Conservation (phyloP, 768 basidiomycete species). For the Tricholoma flavovirens region DNA sequence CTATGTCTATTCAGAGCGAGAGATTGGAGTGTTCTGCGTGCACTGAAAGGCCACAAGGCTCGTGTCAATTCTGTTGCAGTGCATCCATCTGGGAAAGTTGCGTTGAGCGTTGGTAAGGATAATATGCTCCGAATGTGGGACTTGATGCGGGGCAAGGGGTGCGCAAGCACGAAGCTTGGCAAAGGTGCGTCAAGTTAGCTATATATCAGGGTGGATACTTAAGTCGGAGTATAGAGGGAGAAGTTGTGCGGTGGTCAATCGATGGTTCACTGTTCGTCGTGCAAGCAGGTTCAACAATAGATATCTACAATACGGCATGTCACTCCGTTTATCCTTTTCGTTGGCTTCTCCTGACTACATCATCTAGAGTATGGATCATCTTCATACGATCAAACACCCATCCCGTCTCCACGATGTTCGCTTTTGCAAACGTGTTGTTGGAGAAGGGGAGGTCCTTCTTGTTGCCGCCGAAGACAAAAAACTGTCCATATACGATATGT, state of each 20-base stretch:
- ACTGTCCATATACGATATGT: conserved; percentile 68
- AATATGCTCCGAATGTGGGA: conserved; percentile 96
- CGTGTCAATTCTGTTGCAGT: conserved; percentile 86
- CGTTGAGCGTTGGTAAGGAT: conserved; percentile 87
- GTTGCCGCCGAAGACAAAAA: conserved; percentile 90
- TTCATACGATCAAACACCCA: conserved; percentile 68
- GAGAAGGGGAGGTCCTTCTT: conserved; percentile 63
- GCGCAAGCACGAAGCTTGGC: conserved; percentile 83
- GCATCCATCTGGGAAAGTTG: conserved; percentile 90
- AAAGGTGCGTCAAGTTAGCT: conserved; percentile 50
- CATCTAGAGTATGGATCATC: conserved; percentile 68
- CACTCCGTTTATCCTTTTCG: neutral
- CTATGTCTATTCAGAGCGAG: conserved; percentile 86
- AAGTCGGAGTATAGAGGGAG: conserved; percentile 59
- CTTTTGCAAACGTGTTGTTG: conserved; percentile 60
- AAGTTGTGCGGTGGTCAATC: conserved; percentile 84
- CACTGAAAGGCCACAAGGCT: conserved; percentile 90
- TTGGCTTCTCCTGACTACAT: neutral
- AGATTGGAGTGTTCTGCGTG: conserved; percentile 88
- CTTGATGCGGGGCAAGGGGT: conserved; percentile 89
- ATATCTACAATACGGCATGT: conserved; percentile 76
- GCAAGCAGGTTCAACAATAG: conserved; percentile 67
- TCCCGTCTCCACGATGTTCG: conserved; percentile 81
- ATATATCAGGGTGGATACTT: neutral
- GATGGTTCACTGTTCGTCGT: conserved; percentile 78